Evolutionary conservation across 352 stramenopile species (phyloP), one percentile per base, ranked within the genome.

Genomic region (Peronospora farinosa): DNA sequence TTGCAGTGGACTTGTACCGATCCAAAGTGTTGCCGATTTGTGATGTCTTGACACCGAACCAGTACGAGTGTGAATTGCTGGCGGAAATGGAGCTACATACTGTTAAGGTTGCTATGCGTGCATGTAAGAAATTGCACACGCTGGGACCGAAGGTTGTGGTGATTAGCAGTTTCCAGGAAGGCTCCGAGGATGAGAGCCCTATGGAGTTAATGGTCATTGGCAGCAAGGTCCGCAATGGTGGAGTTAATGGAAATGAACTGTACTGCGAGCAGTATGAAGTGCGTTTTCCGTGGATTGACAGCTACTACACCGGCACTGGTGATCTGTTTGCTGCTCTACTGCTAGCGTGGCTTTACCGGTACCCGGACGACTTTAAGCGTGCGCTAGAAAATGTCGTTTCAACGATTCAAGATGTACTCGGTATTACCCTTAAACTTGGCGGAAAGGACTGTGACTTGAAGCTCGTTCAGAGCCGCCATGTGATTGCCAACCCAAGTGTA

Each of bases 11-110:
- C 35, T 54, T 94, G 39, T 94, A 94, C 45, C 74, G 83, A 17
- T 71, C 69, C 25, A 69, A 81, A 44, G 73, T 94, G 36, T 49
- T 94, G 31, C 81, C 80, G 41, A 86, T 92, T 64, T 84, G 77
- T 11, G 74, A 88, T 51, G 81, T 94, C 41, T 62, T 94, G 33
- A 92, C 83, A 37, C 81, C 81, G 7, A 94, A 92, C 58, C 83
- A 94, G 47, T 94, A 87, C 35, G 83, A 94, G 49, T 90, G 80
- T 33, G 83, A 94, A 42, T 44, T 89, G 33, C 66, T 94, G 28
- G 80, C 83, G 0, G 65, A 85, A 40, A 84, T 83, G 63, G 65
- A 79, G 51, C 65, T 94, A 21, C 61, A 57, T 5, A 84, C 69
- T 0, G 74, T 91, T n/a, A 47, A 68, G 7, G 78, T 92, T 25